Percentiles rank a stretch among this genome's conserved stretches.
These are phyloP conservation scores for Corinectria fuckeliana DNA, from an alignment of 2,329 filamentous ascomycete genomes.

Conservation along the genomic window DNA sequence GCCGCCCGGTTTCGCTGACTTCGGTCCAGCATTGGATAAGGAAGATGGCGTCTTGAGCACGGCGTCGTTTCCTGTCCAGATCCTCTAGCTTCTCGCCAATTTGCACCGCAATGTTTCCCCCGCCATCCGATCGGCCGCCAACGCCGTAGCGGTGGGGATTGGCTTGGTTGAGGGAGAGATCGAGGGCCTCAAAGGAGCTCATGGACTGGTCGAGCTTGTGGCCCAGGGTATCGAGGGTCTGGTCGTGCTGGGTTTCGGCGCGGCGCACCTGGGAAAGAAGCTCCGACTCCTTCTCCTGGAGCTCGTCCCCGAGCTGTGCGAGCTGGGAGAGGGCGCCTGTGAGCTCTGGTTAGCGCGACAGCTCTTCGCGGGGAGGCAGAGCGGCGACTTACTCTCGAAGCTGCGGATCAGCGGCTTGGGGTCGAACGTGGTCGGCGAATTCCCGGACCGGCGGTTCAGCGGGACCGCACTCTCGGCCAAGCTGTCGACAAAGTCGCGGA, in stretches of 20 bases:
- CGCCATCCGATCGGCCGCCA: constrained; percentile 55
- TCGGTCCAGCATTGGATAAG: constrained; percentile 97
- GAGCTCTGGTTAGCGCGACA: constrained; percentile 19
- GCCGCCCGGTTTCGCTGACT: constrained; percentile 86
- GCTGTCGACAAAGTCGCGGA: constrained; percentile 95
- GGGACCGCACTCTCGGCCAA: constrained; percentile 86
- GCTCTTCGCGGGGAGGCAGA: background rate
- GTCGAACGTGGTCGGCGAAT: constrained; percentile 75
- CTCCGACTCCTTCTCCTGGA: constrained; percentile 90
- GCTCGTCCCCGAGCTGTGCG: constrained; percentile 76
- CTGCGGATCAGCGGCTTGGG: constrained; percentile 95
- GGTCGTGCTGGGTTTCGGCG: constrained; percentile 90
- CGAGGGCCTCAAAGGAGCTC: constrained; percentile 87
- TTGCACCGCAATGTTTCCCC: constrained; percentile 90
- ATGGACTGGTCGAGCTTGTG: constrained; percentile 92
- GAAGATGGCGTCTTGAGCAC: constrained; percentile 92
- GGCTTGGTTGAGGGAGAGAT: constrained; percentile 77
- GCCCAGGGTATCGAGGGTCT: constrained; percentile 86
- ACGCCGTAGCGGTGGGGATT: constrained; percentile 45
- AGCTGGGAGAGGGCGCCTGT: constrained; percentile 71
- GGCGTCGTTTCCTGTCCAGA: constrained; percentile 86
- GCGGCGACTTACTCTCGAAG: constrained; percentile 72
- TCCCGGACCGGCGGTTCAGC: constrained; percentile 78
- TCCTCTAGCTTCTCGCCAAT: constrained; percentile 95
- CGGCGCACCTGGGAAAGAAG: constrained; percentile 86